phyloP scores from a whole-genome alignment of 805 yeast species.

The Candida piceae region DNA sequence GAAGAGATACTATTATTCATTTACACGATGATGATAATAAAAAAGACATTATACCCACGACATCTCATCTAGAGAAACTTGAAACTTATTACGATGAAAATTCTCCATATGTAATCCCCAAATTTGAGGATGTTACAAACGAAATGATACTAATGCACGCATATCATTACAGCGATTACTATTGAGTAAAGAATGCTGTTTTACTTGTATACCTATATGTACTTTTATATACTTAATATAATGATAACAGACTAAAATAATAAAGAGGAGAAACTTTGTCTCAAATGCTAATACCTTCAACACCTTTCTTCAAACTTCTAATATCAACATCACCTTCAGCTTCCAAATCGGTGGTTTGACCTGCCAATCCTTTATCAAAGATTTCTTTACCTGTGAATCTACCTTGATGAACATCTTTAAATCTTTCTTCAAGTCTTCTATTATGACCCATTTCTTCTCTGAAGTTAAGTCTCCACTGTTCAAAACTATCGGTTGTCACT shows the following conservation, averaged over 20 bases:
- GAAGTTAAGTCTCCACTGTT: slow-evolving; percentile 67
- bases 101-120: slow-evolving; percentile 11
- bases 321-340: slow-evolving; percentile 25
- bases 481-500: slow-evolving; percentile 74
- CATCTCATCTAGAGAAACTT: background rate
- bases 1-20: background rate
- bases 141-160: slow-evolving; percentile 20
- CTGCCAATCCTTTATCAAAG: slow-evolving; percentile 84
- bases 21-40: background rate
- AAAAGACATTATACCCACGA: background rate
- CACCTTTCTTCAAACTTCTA: slow-evolving; percentile 11
- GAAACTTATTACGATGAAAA: slow-evolving; percentile 10
- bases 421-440: slow-evolving; percentile 47
- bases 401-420: slow-evolving; percentile 59
- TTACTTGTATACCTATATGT: no score
- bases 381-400: slow-evolving; percentile 84
- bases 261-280: background rate
- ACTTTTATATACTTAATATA: no score
- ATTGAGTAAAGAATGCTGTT: no score
- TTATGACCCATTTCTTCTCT: slow-evolving; percentile 71
- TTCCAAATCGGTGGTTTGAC: slow-evolving; percentile 54
- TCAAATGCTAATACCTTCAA: slow-evolving; percentile 10
- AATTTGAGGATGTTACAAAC: slow-evolving; percentile 17
- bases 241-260: no score
- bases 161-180: slow-evolving; percentile 11